Percentiles rank a stretch among this genome's conserved stretches.
These are phyloP conservation scores for Daedaleopsis nitida DNA, from an alignment of 768 basidiomycete genomes.

Conservation along the genomic window DNA sequence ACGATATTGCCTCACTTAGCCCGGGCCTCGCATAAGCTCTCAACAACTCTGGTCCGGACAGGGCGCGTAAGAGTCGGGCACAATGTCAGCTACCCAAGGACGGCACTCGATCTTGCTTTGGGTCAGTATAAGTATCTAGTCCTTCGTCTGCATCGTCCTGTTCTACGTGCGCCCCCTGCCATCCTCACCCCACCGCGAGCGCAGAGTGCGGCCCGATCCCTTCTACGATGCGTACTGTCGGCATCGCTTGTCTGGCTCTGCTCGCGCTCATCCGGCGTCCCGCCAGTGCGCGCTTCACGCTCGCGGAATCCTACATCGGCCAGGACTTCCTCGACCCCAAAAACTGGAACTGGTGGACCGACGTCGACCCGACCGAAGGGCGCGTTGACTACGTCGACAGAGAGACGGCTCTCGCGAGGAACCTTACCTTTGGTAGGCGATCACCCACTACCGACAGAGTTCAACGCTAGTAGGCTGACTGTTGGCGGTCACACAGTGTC, in stretches of 20 bases:
- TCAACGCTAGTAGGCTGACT: not conserved
- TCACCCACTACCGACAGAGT: not conserved
- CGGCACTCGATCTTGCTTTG: too few species aligned
- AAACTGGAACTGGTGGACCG: not conserved
- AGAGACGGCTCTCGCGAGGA: not conserved
- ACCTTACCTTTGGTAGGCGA: not conserved
- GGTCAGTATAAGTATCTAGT: conserved; percentile 5
- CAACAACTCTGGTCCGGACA: too few species aligned
- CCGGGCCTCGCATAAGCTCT: too few species aligned
- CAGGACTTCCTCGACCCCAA: not conserved
- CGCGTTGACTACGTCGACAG: not conserved
- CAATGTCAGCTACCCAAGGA: too few species aligned
- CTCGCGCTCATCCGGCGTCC: conserved; percentile 20
- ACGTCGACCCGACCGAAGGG: not conserved
- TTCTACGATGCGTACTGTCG: conserved; percentile 35
- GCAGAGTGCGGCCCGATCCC: conserved; percentile 17
- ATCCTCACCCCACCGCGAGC: conserved; percentile 16
- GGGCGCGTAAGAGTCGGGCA: too few species aligned
- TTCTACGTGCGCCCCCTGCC: conserved; percentile 29
- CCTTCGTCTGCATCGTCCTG: conserved; percentile 26
- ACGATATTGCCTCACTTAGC: too few species aligned
- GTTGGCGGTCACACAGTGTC: conserved; percentile 29
- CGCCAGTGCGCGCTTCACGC: conserved; percentile 13
- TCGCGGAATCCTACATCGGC: not conserved
- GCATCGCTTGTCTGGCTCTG: conserved; percentile 26